These are phyloP conservation scores for Anacardium occidentale DNA, from an alignment of 345 rosid species.

Conservation along the genomic window DNA sequence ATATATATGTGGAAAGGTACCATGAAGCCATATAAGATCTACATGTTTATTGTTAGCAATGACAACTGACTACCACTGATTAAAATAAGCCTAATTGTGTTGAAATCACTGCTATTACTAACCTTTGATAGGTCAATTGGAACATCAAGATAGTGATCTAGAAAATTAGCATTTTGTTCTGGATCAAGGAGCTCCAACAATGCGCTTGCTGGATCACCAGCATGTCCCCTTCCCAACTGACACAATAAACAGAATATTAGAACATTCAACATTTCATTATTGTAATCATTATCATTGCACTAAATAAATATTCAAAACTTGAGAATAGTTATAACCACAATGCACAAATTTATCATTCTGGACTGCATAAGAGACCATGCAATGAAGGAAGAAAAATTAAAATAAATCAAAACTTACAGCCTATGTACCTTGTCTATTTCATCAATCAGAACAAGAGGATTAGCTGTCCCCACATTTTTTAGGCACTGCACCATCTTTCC, in stretches of 20 bases:
- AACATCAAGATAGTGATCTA: constrained; percentile 98
- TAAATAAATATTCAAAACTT: not conserved
- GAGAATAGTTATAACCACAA: not conserved
- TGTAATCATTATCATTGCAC: not conserved
- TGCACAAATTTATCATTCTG: not conserved
- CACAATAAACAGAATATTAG: constrained; percentile 10
- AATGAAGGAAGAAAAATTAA: not conserved
- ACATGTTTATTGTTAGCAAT: too few relatives aligned
- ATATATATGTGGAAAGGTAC: not conserved
- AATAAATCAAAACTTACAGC: constrained; percentile 9
- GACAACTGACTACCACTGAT: too few relatives aligned
- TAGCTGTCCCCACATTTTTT: constrained; percentile 95
- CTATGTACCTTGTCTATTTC: constrained; percentile 91
- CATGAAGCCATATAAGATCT: not conserved
- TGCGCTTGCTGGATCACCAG: constrained; percentile 99
- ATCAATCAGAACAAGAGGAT: constrained; percentile 97
- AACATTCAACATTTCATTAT: not conserved
- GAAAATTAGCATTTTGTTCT: constrained; percentile 97
- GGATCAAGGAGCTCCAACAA: constrained; percentile 98
- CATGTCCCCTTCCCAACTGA: constrained; percentile 95
- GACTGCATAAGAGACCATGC: not conserved
- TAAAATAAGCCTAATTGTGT: not conserved
- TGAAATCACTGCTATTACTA: constrained; percentile 17
- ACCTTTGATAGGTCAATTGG: constrained; percentile 96
- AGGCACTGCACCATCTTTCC: constrained; percentile 99